Percentiles rank a stretch among this genome's conserved stretches.
Evolutionary conservation across 2,329 filamentous ascomycete genomes (phyloP).

Genomic region (Aureobasidium musti): DNA sequence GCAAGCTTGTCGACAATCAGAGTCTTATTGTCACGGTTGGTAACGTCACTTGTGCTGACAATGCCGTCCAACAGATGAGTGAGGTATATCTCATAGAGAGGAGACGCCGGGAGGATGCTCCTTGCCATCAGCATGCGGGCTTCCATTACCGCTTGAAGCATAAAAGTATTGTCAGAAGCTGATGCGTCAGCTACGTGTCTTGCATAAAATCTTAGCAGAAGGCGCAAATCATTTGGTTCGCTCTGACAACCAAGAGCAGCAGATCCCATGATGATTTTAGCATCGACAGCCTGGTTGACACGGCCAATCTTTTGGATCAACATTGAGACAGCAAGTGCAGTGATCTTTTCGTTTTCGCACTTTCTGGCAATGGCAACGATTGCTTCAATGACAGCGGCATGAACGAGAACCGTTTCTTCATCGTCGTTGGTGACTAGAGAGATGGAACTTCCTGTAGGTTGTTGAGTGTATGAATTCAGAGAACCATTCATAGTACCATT

Average conservation of each 20-base stretch:
- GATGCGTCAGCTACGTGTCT: slow-evolving; percentile 73
- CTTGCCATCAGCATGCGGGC: slow-evolving; percentile 78
- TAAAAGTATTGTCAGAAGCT: slow-evolving; percentile 64
- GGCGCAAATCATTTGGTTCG: slow-evolving; percentile 78
- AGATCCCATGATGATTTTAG: slow-evolving; percentile 80
- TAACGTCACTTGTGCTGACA: slow-evolving; percentile 85
- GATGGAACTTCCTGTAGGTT: slow-evolving; percentile 66
- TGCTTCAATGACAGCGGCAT: slow-evolving; percentile 89
- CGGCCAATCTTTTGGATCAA: slow-evolving; percentile 93
- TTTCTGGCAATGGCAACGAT: slow-evolving; percentile 86
- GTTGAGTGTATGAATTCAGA: slow-evolving; percentile 37
- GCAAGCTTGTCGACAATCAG: slow-evolving; percentile 70
- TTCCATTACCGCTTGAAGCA: slow-evolving; percentile 75
- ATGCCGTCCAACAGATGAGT: slow-evolving; percentile 81
- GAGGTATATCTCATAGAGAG: slow-evolving; percentile 80
- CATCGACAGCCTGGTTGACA: slow-evolving; percentile 76
- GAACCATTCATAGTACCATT: slow-evolving; percentile 32
- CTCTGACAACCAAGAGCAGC: slow-evolving; percentile 75
- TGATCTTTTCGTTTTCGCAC: slow-evolving; percentile 87
- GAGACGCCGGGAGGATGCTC: slow-evolving; percentile 67
- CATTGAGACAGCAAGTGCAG: slow-evolving; percentile 89
- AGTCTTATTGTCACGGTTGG: slow-evolving; percentile 70
- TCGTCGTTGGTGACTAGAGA: slow-evolving; percentile 74
- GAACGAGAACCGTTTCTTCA: slow-evolving; percentile 74
- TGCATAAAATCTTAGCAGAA: slow-evolving; percentile 80